Evolutionary conservation across 306 rosid species (phyloP), one percentile per base, ranked within the genome.

Genomic region (Ziziphus jujuba): DNA sequence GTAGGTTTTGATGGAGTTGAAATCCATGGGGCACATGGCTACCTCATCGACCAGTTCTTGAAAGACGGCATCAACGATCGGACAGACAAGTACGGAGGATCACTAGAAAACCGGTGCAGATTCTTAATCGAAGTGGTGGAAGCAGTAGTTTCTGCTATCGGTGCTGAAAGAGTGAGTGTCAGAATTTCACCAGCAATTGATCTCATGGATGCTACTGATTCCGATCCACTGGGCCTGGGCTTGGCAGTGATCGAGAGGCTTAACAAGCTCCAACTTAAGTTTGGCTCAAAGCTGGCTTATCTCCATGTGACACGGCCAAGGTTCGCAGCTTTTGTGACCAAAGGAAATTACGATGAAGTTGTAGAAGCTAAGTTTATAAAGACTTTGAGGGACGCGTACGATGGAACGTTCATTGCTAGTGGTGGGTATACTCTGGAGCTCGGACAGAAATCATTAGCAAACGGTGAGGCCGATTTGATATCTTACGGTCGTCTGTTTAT

Each of bases 151-250:
- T 56, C 76, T 12, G 88, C 81, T 9, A 61, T 89, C 16, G 90
- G 91, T 10, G 80, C 87, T 12, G 86, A 80, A 25, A 63, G 77
- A 56, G 90, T 84, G 3, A 90, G 73, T 1, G 70, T 69, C 12
- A 47, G 93, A 81, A 77, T 90, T 57, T 87, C 95, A 28, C 95
- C 95, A 2, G 95, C 97, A 38, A 90, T 87, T 16, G 97, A 90
- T 34, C 91, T 81, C 77, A 81, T 80, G 34, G 95, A 90, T 75
- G 97, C 97, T 11, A 59, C 63, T 19, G 95, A 87, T 71, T 85
- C 97, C 15, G 69, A 85, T 67, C 95, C 97, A 20, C 75, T 85
- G 11, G n/a, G 70, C 53, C 82, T 90, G 47, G 95, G 95, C 55
- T 68, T 90, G 48, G 88, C 83, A 21, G 92, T 90, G 71, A 77